Conservation (phyloP, 306 rosid species). For the Alnus rubra region DNA sequence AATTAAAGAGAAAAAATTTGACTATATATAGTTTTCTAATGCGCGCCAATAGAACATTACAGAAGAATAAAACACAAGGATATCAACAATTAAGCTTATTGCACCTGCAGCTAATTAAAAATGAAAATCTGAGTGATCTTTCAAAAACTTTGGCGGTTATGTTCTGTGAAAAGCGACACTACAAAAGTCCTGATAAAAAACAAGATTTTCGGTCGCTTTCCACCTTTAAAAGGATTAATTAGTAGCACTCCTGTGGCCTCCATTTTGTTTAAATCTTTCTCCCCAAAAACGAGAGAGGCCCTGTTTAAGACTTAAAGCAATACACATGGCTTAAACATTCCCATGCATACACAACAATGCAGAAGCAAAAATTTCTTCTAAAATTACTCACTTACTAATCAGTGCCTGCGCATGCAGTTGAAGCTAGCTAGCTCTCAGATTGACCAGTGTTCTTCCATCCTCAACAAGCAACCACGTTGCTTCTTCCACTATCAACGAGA, state of each 20-base stretch:
- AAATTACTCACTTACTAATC: neutral
- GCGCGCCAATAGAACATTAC: neutral
- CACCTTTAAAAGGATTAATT: neutral
- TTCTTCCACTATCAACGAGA: too few species aligned
- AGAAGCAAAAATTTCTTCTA: neutral
- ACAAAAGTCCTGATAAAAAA: neutral
- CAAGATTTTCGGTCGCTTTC: neutral
- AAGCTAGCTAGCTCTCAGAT: constrained; percentile 4
- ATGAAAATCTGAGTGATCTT: neutral
- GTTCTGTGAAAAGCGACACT: neutral
- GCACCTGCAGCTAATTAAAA: neutral
- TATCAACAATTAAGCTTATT: neutral
- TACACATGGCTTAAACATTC: too few species aligned
- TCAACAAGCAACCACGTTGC: too few species aligned
- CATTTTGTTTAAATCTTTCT: too few species aligned
- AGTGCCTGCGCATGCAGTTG: neutral
- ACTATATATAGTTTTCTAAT: neutral
- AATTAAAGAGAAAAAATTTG: too few species aligned
- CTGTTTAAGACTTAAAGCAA: neutral
- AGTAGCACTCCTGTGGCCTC: neutral
- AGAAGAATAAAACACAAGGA: too few species aligned
- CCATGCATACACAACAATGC: neutral
- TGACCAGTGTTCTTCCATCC: neutral
- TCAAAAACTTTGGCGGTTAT: neutral
- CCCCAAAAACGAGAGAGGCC: too few species aligned